Conservation (phyloP, 306 rosid species). For the Inga laurina region DNA sequence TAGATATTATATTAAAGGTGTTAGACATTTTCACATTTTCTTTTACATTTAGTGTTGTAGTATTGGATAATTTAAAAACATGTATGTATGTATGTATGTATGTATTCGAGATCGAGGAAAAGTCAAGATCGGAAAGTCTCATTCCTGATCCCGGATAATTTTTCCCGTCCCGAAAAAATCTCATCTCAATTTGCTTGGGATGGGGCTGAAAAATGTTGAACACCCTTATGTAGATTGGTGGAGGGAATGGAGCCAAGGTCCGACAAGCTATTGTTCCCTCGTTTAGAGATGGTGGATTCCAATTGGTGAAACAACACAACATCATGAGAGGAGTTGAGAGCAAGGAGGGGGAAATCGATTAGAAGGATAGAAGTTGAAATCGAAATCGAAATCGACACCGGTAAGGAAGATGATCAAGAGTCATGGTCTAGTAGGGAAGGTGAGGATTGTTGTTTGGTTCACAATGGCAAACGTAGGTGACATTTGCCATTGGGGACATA, state of each 20-base stretch:
- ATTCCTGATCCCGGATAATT: too few species aligned
- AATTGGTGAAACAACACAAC: conserved; percentile 20
- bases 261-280: conserved; percentile 17
- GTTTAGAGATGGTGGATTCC: conserved; percentile 14
- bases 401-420: conserved; percentile 33
- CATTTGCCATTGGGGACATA: background rate
- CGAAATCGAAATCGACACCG: conserved; percentile 43
- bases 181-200: too few species aligned
- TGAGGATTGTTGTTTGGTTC: conserved; percentile 36
- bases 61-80: too few species aligned
- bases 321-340: conserved; percentile 23
- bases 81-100: too few species aligned
- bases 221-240: background rate
- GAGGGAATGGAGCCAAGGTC: conserved; percentile 35
- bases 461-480: conserved; percentile 34
- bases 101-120: too few species aligned
- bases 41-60: too few species aligned
- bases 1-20: too few species aligned
- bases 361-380: conserved; percentile 42
- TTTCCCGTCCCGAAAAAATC: too few species aligned
- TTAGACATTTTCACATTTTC: too few species aligned
- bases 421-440: conserved; percentile 14
- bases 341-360: conserved; percentile 34
- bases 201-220: too few species aligned
- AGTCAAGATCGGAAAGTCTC: too few species aligned